Percentiles rank a stretch among this genome's conserved stretches.
Conservation (phyloP, 2,329 filamentous ascomycete species). For the Penicillium sp. region DNA sequence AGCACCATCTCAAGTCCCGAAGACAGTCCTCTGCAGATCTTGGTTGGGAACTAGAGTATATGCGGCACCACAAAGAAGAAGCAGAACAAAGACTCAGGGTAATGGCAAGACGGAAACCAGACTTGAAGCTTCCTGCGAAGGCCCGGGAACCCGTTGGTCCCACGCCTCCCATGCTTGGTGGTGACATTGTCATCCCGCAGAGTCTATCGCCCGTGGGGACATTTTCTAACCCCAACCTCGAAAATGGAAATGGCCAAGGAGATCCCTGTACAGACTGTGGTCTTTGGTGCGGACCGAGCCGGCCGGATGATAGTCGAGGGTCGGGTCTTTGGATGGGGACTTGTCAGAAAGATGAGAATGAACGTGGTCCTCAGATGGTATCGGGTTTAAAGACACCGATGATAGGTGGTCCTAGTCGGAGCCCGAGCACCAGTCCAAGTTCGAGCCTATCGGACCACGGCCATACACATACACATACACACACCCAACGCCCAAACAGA, state of each 20-base stretch:
- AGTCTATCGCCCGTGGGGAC: constrained; percentile 84
- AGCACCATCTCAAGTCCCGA: constrained; percentile 38
- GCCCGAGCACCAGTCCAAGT: not conserved
- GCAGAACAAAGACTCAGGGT: constrained; percentile 53
- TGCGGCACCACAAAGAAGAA: constrained; percentile 76
- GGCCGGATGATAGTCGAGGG: constrained; percentile 42
- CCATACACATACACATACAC: not conserved
- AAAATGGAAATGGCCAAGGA: constrained; percentile 53
- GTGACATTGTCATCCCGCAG: constrained; percentile 76
- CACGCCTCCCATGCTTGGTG: constrained; percentile 84
- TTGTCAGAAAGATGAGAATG: constrained; percentile 35
- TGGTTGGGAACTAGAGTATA: constrained; percentile 76
- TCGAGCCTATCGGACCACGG: not conserved
- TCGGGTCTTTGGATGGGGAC: constrained; percentile 50
- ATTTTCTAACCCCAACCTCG: constrained; percentile 72
- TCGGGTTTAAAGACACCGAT: constrained; percentile 34
- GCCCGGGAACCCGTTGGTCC: constrained; percentile 53
- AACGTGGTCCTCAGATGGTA: constrained; percentile 16
- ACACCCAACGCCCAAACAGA: too few species aligned
- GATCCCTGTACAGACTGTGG: constrained; percentile 59
- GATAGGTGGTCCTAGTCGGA: constrained; percentile 9
- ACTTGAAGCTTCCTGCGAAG: constrained; percentile 51
- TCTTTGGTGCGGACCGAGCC: constrained; percentile 77
- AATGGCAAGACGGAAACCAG: constrained; percentile 36
- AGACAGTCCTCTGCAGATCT: constrained; percentile 52